These are phyloP conservation scores for Phialocephala sp. DNA, from an alignment of 2,329 filamentous ascomycete genomes.

Conservation along the genomic window DNA sequence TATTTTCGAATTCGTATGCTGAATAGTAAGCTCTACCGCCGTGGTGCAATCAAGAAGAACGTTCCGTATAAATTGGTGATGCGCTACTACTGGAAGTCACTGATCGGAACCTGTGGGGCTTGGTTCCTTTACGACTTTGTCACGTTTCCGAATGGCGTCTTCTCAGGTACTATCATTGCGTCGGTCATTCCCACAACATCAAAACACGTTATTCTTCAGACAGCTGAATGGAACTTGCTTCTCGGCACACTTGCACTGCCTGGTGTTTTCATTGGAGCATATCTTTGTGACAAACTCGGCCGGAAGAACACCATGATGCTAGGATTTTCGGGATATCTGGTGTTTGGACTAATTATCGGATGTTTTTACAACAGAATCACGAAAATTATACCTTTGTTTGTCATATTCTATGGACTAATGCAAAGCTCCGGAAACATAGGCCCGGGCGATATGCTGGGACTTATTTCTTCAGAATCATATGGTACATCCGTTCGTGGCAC, in stretches of 20 bases:
- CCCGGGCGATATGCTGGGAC: conserved; percentile 56
- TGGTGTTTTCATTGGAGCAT: conserved; percentile 56
- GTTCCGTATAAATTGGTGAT: conserved; percentile 57
- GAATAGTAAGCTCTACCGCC: conserved; percentile 56
- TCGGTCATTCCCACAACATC: conserved; percentile 45
- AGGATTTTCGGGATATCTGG: conserved; percentile 55
- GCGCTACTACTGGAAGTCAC: conserved; percentile 59
- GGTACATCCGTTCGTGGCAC: conserved; percentile 58
- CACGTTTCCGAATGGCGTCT: conserved; percentile 51
- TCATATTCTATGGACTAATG: conserved; percentile 58
- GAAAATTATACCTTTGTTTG: conserved; percentile 56
- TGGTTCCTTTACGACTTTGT: conserved; percentile 59
- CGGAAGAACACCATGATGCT: conserved; percentile 57
- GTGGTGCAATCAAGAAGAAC: conserved; percentile 56
- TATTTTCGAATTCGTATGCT: conserved; percentile 61
- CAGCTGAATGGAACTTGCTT: conserved; percentile 56
- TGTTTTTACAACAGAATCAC: conserved; percentile 54
- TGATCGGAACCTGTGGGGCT: conserved; percentile 57
- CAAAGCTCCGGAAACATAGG: conserved; percentile 56
- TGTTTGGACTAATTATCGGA: conserved; percentile 59
- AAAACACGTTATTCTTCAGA: conserved; percentile 44
- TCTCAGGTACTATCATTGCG: conserved; percentile 51
- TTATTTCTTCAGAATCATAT: conserved; percentile 57
- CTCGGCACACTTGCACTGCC: conserved; percentile 52
- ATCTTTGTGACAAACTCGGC: conserved; percentile 53